Evolutionary conservation across 2,329 filamentous ascomycete genomes (phyloP), one percentile per base, ranked within the genome.

Genomic region (Botrytis paeoniae): DNA sequence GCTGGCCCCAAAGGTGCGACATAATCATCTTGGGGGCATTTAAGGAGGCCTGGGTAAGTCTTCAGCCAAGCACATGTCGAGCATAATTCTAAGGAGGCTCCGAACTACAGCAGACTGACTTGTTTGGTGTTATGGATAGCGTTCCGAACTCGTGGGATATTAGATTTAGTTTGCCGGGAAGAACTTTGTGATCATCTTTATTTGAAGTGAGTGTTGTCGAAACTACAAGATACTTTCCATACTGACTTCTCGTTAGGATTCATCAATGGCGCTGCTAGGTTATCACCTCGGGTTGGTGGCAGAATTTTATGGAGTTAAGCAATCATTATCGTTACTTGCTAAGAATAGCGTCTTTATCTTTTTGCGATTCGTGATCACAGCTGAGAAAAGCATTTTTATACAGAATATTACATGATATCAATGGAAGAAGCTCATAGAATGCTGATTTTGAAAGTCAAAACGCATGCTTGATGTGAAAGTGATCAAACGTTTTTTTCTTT

Each of bases 21-120:
- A 16, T 41, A 7, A 69, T 69, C 48, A 69, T 69, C 10, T 2
- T 29, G 18, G 6, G 1, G 6, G 65, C 65, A 29, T 69, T 57
- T 7, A 20, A 39, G 7, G 65, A 69, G 14, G 65, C 65, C 4
- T 41, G 65, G 48, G 65, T 69, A 43, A 69, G 65, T 69, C 45
- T 29, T 41, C 64, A 14, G 10, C 10, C 35, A 41, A 63, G 25
- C 25, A 32, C 1, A 68, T 14, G 10, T 25, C 65, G 6, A 22
- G n/a, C 48, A 20, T 0, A 69, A 57, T 32, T 18, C 10, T 3
- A 10, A 16, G 25, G 7, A 41, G 12, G 1, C 14, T 12, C 10
- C 32, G 18, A 18, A 57, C n/a, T 25, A 69, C 48, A 14, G n/a
- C 32, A 10, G 25, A 43, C 65, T 69, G 10, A 69, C 37, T 18